Conservation (phyloP, 441 rosid species). For the Populus tomentosa region DNA sequence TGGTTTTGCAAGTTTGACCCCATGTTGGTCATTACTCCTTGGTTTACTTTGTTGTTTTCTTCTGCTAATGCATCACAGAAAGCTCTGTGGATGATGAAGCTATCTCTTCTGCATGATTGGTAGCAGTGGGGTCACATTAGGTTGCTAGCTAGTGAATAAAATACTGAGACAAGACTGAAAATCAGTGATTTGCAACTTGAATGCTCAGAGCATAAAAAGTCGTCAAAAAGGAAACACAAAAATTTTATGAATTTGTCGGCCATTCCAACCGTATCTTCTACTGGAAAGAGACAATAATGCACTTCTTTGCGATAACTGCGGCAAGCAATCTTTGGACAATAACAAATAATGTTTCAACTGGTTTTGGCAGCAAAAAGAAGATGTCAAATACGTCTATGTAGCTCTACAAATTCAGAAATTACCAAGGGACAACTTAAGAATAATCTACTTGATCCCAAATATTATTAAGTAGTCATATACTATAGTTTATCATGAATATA, state of each 20-base stretch:
- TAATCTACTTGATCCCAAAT: neutral
- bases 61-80: slow-evolving; percentile 61
- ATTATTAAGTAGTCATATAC: too few relatives aligned
- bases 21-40: slow-evolving; percentile 34
- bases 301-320: neutral
- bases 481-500: neutral
- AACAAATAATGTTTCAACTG: neutral
- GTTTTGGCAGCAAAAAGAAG: neutral
- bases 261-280: slow-evolving; percentile 16
- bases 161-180: neutral
- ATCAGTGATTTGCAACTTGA: slow-evolving; percentile 4
- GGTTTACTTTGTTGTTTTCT: slow-evolving; percentile 66
- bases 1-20: slow-evolving; percentile 36
- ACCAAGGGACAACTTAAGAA: neutral
- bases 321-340: neutral
- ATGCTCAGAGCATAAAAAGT: neutral
- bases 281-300: slow-evolving; percentile 10
- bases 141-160: neutral
- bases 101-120: slow-evolving; percentile 32
- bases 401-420: neutral
- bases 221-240: too few relatives aligned
- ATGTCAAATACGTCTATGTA: neutral
- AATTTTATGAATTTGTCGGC: slow-evolving; percentile 29
- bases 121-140: neutral
- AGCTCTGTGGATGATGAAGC: slow-evolving; percentile 29